Evolutionary conservation across 164 flowering plant genomes (phyloP), one percentile per base, ranked within the genome.

Genomic region (Chimonanthus praecox): DNA sequence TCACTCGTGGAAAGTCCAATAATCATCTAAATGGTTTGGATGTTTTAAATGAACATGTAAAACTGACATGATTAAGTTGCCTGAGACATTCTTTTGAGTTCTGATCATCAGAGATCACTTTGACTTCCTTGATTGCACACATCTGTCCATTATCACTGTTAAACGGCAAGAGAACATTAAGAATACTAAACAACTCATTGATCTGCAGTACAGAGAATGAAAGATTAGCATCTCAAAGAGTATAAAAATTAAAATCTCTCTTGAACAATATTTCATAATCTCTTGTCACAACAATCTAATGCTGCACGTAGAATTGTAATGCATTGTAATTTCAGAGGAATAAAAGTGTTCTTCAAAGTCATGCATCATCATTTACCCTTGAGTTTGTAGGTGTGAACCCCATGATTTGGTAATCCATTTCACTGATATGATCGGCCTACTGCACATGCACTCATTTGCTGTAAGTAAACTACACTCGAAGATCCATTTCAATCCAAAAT

Each of bases 71-170:
- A 74, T 89, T 88, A 72, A 94, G 83, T 80, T 94, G 98, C 83
- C 84, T 89, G 58, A 94, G 88, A 80, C 89, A 84, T 78, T 94
- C 97, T 84, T 78, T 90, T 18, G 97, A 90, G 51, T 86, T 82
- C 62, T 77, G 88, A 84, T 94, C 96, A 83, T 94, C 97, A 16
- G 88, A 82, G 71, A 88, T 83, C 69, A 89, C 87, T 76, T 73
- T 85, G 69, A 92, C 97, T 85, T 94, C 98, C 72, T 94, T 94
- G 79, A 94, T 94, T 8, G 98, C 98, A 78, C 98, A 92, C 96
- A 94, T 90, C 71, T 90, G 89, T 62, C 98, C 97, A 69, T 78
- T 87, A 71, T 86, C 94, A 86, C 98, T 94, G 87, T 78, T 21
- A 77, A 71, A 67, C 69, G 20, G 71, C 45, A 4, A 75, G 21